phyloP scores from a whole-genome alignment of 2,329 filamentous ascomycete species.

The Nemania sp. region DNA sequence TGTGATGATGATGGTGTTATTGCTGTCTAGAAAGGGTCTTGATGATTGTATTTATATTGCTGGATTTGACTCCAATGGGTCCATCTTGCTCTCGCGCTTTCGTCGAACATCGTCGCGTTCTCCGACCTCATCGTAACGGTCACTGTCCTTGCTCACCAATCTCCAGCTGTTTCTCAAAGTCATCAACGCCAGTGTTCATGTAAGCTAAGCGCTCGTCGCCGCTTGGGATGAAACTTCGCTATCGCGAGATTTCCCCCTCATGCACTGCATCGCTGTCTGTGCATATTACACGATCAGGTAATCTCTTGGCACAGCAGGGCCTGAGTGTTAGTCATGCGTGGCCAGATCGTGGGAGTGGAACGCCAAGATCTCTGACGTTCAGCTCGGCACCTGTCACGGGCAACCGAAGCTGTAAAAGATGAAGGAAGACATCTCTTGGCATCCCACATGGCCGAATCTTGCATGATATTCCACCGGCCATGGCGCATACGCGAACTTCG shows the following conservation, averaged over 20 bases:
- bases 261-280: background rate
- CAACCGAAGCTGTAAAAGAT: background rate
- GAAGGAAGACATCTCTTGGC: constrained; percentile 6
- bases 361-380: background rate
- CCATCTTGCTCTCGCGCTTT: background rate
- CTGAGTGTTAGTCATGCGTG: constrained; percentile 4
- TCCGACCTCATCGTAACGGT: background rate
- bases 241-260: background rate
- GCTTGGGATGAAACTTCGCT: background rate
- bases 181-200: background rate
- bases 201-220: no score
- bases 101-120: background rate
- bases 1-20: no score
- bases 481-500: no score
- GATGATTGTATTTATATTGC: constrained; percentile 14
- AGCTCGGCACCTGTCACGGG: no score
- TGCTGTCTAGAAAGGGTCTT: background rate
- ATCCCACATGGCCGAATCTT: constrained; percentile 16
- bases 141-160: background rate
- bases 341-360: background rate
- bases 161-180: background rate
- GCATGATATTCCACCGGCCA: no score
- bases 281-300: background rate
- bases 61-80: background rate
- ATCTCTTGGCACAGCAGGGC: background rate